Evolutionary conservation across 1,139 yeast species (phyloP).

Genomic region (Pichia sp.): DNA sequence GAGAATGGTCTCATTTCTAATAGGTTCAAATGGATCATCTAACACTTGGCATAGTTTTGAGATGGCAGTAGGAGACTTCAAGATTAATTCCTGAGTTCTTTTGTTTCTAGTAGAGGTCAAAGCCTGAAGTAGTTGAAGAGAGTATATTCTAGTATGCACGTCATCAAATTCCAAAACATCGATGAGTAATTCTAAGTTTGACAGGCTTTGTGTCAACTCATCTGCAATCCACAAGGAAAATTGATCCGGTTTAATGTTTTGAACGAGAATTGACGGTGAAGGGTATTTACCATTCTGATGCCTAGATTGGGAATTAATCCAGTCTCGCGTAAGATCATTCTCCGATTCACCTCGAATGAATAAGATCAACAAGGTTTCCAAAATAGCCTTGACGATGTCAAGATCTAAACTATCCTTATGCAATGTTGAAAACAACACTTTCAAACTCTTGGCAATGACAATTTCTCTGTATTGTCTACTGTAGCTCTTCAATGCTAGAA

Average conservation of each 20-base stretch:
- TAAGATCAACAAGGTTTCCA: conserved; percentile 78
- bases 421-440: conserved; percentile 65
- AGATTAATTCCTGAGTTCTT: conserved; percentile 67
- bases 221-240: conserved; percentile 95
- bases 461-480: conserved; percentile 84
- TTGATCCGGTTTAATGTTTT: conserved; percentile 58
- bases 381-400: conserved; percentile 69
- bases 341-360: conserved; percentile 54
- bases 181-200: conserved; percentile 41
- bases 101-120: conserved; percentile 69
- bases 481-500: conserved; percentile 82
- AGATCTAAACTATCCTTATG: conserved; percentile 57
- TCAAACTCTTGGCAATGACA: conserved; percentile 82
- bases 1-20: conserved; percentile 79
- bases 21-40: conserved; percentile 76
- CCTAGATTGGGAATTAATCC: conserved; percentile 74
- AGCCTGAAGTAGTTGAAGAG: conserved; percentile 81
- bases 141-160: conserved; percentile 71
- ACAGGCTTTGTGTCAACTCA: conserved; percentile 69
- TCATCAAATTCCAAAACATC: conserved; percentile 47
- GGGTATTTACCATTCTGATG: conserved; percentile 77
- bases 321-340: conserved; percentile 52
- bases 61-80: conserved; percentile 71
- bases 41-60: conserved; percentile 66
- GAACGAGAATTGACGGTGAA: conserved; percentile 63